Base-by-base conservation (phyloP, 108 stramenopile species). In the Fragilaria crotonensis region DNA sequence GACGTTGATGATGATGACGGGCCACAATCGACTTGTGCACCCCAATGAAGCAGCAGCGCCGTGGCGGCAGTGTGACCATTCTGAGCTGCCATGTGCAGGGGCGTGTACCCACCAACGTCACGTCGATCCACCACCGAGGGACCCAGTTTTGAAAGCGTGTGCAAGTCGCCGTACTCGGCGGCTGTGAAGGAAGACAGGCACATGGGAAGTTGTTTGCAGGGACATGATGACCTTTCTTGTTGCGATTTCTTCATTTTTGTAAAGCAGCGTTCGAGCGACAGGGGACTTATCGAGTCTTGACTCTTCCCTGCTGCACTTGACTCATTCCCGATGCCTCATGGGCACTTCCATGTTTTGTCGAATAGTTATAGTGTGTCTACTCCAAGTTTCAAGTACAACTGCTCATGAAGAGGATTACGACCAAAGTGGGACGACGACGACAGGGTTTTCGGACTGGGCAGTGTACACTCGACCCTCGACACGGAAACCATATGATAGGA, bases 91-190 rank as follows among this genome's bases (percentile, higher is more conserved):
- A 78, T 62, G 53, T 89, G 85, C 14, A 92, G 57, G 0, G 87
- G 87, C 14, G 79, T 85, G 30, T 73, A 60, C 14, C 71, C 71
- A 18, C 52, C 57, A 19, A 26, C 57, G 49, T 70, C 71, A 11
- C 51, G 45, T 41, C 58, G 48, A 19, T 54, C 14, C 11, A 36
- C 20, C 48, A 46, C 32, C 52, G 19, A 21, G 48, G 30, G 25
- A 64, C 57, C 62, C 31, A 27, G 21, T 77, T 68, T 23, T 54
- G 62, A 32, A 45, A 83, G 60, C 3, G 73, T 51, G 56, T 74
- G 66, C 20, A 84, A 31, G 48, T 89, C 84, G 17, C 91, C 91
- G 48, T 76, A 85, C 63, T 93, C 91, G 18, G 91, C 91, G 1
- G 87, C 78, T 5, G 91, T 89, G 47, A 83, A 80, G 0, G 87